Conservation (phyloP, 805 yeast species). For the Candida railenensis region DNA sequence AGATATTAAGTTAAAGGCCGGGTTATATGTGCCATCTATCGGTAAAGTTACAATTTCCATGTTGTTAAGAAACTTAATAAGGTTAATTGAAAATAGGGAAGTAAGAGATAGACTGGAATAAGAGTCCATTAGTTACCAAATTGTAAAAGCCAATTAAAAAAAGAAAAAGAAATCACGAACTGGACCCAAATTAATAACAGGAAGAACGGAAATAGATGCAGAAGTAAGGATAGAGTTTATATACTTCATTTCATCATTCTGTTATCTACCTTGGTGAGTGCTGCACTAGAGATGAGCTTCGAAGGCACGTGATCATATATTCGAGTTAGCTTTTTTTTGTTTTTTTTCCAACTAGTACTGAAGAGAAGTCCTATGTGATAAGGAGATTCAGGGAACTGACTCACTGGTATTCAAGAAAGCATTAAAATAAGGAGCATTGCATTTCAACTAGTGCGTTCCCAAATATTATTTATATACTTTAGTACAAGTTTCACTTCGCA, state of each 20-base stretch:
- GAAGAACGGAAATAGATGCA: neutral
- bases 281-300: neutral
- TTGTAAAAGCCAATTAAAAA: neutral
- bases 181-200: neutral
- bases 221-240: neutral
- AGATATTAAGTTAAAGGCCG: conserved; percentile 79
- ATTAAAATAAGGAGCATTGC: no score
- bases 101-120: conserved; percentile 14
- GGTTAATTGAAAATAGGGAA: conserved; percentile 69
- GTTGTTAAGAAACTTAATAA: conserved; percentile 83
- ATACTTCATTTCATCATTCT: neutral
- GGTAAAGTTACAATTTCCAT: conserved; percentile 97
- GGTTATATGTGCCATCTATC: conserved; percentile 90
- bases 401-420: no score
- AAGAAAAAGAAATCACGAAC: no score
- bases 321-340: neutral
- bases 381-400: no score
- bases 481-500: no score
- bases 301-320: neutral
- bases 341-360: neutral
- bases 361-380: no score
- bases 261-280: neutral
- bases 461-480: no score
- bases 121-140: neutral
- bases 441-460: no score